Percentiles rank a stretch among this genome's conserved stretches.
Evolutionary conservation across 1,284 basidiomycete species (phyloP).

Genomic region (Rhodotorula glutinis): DNA sequence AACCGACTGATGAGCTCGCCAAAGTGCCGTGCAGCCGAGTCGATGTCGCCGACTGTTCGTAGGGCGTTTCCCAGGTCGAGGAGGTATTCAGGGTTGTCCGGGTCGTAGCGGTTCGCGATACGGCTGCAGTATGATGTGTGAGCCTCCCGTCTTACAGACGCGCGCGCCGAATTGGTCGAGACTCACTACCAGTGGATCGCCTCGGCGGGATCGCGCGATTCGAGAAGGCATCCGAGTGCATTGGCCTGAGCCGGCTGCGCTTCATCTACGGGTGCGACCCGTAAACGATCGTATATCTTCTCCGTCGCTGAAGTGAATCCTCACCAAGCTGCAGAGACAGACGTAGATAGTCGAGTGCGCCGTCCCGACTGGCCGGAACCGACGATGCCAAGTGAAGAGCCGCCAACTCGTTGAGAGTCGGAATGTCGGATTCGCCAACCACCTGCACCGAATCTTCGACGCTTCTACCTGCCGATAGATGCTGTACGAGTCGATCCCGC

Average conservation of each 20-base stretch:
- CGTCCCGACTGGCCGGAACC: background rate
- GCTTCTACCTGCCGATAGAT: background rate
- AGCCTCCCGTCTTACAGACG: no score
- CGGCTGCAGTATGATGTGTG: background rate
- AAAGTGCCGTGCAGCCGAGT: background rate
- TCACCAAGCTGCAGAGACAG: conserved; percentile 6
- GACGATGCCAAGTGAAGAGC: background rate
- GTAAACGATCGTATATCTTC: no score
- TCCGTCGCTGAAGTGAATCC: background rate
- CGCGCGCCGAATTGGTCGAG: no score
- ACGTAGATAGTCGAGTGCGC: background rate
- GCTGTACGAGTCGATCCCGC: background rate
- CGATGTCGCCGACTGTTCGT: background rate
- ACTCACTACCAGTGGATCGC: conserved; percentile 12
- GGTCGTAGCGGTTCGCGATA: background rate
- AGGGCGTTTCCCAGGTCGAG: conserved; percentile 1
- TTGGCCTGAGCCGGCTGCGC: conserved; percentile 4
- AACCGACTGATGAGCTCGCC: background rate
- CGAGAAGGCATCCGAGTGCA: conserved; percentile 4
- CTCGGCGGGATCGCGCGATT: background rate
- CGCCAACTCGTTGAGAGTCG: conserved; percentile 6
- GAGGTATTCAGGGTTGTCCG: conserved; percentile 1
- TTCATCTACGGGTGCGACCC: background rate
- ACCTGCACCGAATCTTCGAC: background rate
- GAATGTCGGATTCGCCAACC: background rate